Evolutionary conservation across 768 basidiomycete species (phyloP).

Genomic region (Tricholoma hemisulphureum): DNA sequence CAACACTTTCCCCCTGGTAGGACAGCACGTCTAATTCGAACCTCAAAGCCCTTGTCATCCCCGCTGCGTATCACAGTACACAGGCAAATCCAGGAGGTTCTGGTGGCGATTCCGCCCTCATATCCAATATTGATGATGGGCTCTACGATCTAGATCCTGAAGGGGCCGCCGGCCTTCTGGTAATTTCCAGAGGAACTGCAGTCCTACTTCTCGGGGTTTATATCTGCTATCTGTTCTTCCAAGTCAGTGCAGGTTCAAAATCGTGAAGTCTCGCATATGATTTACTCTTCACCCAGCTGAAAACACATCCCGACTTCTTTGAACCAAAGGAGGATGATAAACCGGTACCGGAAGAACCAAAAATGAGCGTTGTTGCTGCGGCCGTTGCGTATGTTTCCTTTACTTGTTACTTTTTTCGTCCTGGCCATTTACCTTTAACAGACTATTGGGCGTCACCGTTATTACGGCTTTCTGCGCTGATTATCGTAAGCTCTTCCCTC

Average conservation of each 20-base stretch:
- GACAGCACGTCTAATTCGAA: constrained; percentile 3
- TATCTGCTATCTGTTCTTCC: constrained; percentile 71
- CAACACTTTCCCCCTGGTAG: neutral
- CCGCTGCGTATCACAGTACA: constrained; percentile 77
- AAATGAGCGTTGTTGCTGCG: constrained; percentile 75
- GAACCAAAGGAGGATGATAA: constrained; percentile 24
- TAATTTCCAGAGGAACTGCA: constrained; percentile 81
- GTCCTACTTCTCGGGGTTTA: constrained; percentile 75
- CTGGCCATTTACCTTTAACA: constrained; percentile 21
- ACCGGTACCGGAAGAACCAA: constrained; percentile 38
- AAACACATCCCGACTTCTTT: constrained; percentile 69
- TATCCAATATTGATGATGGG: constrained; percentile 1
- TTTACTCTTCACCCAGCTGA: constrained; percentile 46
- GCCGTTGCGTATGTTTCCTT: constrained; percentile 53
- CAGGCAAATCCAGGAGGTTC: constrained; percentile 16
- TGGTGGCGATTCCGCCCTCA: neutral
- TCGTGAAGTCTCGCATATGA: neutral
- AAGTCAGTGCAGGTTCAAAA: constrained; percentile 43
- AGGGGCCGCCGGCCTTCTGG: constrained; percentile 51
- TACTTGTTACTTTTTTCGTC: constrained; percentile 4
- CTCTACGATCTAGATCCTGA: constrained; percentile 21
- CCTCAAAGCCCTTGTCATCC: constrained; percentile 72
- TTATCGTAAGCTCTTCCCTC: constrained; percentile 53
- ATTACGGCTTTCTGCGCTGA: constrained; percentile 89
- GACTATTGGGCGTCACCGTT: constrained; percentile 72